These are phyloP conservation scores for Talaromyces liani DNA, from an alignment of 495 filamentous ascomycete species.

Conservation along the genomic window DNA sequence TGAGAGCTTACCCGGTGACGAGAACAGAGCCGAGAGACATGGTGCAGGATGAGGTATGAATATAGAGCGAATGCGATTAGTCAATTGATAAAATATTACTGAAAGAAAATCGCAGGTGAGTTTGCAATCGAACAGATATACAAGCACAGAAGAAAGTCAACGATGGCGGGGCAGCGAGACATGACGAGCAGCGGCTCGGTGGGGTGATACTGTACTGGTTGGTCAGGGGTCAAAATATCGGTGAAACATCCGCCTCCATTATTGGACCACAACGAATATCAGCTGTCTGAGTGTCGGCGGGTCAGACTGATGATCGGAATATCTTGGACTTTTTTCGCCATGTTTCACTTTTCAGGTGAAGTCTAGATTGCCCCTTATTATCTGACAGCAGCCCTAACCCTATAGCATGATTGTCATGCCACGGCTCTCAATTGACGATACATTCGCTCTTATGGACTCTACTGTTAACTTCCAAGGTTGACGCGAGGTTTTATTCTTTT, in stretches of 20 bases:
- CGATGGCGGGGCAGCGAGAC: background rate
- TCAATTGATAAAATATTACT: background rate
- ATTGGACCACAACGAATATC: background rate
- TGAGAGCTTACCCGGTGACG: slow-evolving; percentile 69
- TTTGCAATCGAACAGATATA: background rate
- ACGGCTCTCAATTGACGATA: too few species aligned
- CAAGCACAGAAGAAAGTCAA: background rate
- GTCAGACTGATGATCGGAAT: background rate
- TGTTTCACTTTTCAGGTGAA: background rate
- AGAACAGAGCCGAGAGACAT: slow-evolving; percentile 84
- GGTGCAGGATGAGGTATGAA: slow-evolving; percentile 15
- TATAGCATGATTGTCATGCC: too few species aligned
- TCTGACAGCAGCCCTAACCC: too few species aligned
- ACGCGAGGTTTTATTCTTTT: too few species aligned
- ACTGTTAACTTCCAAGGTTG: too few species aligned
- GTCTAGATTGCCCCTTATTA: background rate
- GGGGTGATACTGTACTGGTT: background rate
- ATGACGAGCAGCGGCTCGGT: background rate
- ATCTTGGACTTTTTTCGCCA: background rate
- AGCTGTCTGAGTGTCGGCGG: background rate
- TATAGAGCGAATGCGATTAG: background rate
- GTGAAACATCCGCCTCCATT: background rate
- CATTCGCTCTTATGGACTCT: too few species aligned
- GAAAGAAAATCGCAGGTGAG: background rate
- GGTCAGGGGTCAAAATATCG: background rate